Evolutionary conservation across 2,329 filamentous ascomycete genomes (phyloP).

Genomic region (Exophiala sp.): DNA sequence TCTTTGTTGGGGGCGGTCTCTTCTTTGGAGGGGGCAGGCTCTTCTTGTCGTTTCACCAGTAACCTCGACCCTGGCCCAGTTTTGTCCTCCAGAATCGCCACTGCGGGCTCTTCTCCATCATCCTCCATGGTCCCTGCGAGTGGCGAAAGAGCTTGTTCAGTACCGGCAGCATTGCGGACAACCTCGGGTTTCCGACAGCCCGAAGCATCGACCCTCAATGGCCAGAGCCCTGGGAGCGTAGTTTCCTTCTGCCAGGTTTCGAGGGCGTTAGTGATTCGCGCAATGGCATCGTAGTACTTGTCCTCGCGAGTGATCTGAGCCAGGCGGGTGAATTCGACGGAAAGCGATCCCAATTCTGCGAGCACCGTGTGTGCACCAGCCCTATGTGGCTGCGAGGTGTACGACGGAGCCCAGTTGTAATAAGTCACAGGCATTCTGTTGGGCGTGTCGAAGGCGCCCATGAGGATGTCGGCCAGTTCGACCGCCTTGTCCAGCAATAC

Average conservation of each 20-base stretch:
- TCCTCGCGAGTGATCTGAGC: constrained; percentile 75
- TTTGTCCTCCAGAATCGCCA: background rate
- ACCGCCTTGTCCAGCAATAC: constrained; percentile 70
- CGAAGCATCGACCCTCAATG: constrained; percentile 66
- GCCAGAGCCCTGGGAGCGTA: constrained; percentile 71
- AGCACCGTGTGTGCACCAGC: constrained; percentile 54
- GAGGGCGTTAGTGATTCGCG: constrained; percentile 74
- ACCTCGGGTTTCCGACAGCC: constrained; percentile 57
- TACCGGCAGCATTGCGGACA: constrained; percentile 27
- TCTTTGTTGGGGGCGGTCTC: constrained; percentile 1
- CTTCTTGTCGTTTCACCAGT: background rate
- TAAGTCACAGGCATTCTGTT: constrained; percentile 85
- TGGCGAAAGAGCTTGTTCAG: background rate
- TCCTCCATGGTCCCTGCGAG: background rate
- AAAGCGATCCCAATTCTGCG: constrained; percentile 69
- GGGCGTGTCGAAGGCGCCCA: constrained; percentile 81
- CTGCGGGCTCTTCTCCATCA: background rate
- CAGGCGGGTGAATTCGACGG: constrained; percentile 82
- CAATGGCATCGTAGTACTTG: constrained; percentile 85
- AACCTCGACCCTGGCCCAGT: background rate
- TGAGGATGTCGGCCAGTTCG: constrained; percentile 72
- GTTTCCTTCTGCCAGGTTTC: constrained; percentile 68
- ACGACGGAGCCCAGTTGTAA: constrained; percentile 69
- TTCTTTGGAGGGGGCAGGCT: background rate
- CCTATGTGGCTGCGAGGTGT: constrained; percentile 50